These are phyloP conservation scores for Naganishia antarctica DNA, from an alignment of 768 basidiomycete genomes.

Conservation along the genomic window DNA sequence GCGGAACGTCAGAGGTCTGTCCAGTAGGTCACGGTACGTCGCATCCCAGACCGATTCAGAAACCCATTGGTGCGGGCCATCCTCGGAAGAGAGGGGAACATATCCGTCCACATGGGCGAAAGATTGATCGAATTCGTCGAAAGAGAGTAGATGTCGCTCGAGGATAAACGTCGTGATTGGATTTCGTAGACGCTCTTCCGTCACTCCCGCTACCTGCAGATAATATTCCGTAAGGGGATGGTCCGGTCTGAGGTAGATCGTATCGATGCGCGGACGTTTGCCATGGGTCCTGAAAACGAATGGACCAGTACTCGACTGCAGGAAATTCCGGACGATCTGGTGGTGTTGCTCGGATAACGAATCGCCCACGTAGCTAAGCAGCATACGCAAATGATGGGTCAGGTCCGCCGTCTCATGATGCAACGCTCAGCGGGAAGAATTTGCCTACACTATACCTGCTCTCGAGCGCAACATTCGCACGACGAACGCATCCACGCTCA, in stretches of 20 bases:
- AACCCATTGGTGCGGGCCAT: constrained; percentile 20
- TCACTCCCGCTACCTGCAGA: constrained; percentile 14
- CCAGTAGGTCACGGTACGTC: constrained; percentile 8
- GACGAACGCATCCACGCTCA: constrained; percentile 17
- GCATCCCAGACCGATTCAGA: constrained; percentile 17
- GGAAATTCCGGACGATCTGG: constrained; percentile 6
- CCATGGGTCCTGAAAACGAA: not conserved
- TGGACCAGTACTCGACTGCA: not conserved
- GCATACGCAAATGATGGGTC: too few relatives aligned
- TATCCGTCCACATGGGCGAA: constrained; percentile 8
- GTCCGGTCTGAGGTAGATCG: constrained; percentile 9
- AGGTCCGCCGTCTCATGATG: too few relatives aligned
- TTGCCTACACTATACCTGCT: constrained; percentile 20
- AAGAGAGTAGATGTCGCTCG: constrained; percentile 13
- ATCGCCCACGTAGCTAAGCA: constrained; percentile 22
- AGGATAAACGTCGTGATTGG: constrained; percentile 19
- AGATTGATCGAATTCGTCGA: constrained; percentile 18
- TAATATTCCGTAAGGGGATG: constrained; percentile 3
- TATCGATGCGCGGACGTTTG: constrained; percentile 4
- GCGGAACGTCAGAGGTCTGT: not conserved
- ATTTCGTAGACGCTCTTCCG: not conserved
- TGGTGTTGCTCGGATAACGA: constrained; percentile 25
- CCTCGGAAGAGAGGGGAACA: not conserved
- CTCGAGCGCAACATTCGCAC: constrained; percentile 24
- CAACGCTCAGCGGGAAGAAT: not conserved